These are phyloP conservation scores for Cinnamomum chago DNA, from an alignment of 164 flowering plant species.

Conservation along the genomic window DNA sequence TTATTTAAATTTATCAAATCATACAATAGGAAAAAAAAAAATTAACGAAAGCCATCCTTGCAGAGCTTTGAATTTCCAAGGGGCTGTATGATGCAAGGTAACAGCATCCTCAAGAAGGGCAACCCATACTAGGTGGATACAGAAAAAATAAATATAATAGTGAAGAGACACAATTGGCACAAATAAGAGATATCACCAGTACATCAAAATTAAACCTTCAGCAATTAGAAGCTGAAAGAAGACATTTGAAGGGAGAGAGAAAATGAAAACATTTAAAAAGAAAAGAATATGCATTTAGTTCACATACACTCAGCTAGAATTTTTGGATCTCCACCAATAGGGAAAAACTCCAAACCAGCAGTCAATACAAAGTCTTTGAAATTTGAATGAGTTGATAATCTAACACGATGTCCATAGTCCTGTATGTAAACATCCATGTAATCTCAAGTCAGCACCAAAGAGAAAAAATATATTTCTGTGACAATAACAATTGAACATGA, in stretches of 20 bases:
- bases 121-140: too few relatives aligned
- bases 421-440: slow-evolving; percentile 31
- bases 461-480: neutral
- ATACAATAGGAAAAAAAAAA: neutral
- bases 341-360: slow-evolving; percentile 95
- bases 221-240: neutral
- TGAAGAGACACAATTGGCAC: neutral
- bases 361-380: slow-evolving; percentile 96
- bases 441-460: slow-evolving; percentile 2
- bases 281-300: slow-evolving; percentile 9
- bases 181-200: neutral
- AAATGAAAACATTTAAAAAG: neutral
- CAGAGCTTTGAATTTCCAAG: neutral
- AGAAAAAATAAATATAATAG: neutral
- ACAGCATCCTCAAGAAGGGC: neutral
- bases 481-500: neutral
- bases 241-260: neutral
- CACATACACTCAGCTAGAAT: slow-evolving; percentile 95
- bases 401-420: slow-evolving; percentile 99
- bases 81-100: neutral
- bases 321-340: slow-evolving; percentile 98
- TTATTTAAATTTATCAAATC: neutral
- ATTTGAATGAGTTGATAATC: slow-evolving; percentile 95
- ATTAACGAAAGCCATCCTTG: neutral
- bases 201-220: neutral